phyloP scores from a whole-genome alignment of 164 flowering plant species.

The Vitis amurensis region DNA sequence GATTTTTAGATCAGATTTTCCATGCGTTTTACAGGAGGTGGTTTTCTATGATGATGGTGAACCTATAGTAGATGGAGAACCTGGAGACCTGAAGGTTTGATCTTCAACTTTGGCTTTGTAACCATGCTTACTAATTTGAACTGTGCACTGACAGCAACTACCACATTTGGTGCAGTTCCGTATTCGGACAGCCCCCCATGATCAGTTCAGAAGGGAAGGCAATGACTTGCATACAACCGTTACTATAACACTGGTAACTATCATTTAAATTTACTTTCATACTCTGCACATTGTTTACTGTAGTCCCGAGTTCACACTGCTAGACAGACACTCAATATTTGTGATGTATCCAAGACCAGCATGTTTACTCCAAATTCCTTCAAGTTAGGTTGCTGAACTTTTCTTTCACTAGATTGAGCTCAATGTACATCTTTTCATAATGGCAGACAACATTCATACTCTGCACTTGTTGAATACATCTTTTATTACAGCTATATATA shows the following conservation, averaged over 20 bases:
- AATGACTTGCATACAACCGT: conserved; percentile 87
- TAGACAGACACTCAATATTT: neutral
- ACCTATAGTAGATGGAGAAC: conserved; percentile 91
- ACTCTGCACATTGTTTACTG: neutral
- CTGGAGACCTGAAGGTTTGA: conserved; percentile 91
- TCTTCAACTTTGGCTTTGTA: neutral
- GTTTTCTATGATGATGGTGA: conserved; percentile 95
- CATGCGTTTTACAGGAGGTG: conserved; percentile 64
- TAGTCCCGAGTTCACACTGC: neutral
- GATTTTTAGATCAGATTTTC: neutral
- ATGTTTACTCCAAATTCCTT: neutral
- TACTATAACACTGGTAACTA: conserved; percentile 87
- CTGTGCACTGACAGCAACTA: neutral
- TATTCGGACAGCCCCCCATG: conserved; percentile 89
- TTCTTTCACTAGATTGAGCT: neutral
- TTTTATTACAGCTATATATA: no score
- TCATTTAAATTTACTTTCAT: neutral
- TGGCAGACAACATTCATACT: no score
- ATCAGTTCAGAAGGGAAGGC: conserved; percentile 85
- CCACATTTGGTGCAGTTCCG: conserved; percentile 63
- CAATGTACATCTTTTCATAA: neutral
- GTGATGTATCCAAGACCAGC: neutral
- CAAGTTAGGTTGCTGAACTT: neutral
- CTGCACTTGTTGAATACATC: no score
- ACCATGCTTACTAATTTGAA: neutral